These are phyloP conservation scores for Murraya paniculata DNA, from an alignment of 345 rosid genomes.

Conservation along the genomic window DNA sequence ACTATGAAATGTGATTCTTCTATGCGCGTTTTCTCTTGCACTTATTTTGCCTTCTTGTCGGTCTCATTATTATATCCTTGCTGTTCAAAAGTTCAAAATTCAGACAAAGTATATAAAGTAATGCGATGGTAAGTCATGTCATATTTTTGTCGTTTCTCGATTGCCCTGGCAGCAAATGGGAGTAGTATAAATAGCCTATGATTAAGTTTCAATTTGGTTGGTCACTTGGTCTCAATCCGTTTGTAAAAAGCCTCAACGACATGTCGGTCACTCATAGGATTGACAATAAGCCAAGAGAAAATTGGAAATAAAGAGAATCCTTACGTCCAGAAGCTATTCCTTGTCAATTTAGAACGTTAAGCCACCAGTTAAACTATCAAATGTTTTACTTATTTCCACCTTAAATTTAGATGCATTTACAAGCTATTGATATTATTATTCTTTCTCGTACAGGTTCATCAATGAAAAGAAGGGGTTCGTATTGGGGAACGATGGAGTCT, in stretches of 20 bases:
- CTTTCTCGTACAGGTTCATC: constrained; percentile 56
- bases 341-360: background rate
- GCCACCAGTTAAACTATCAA: background rate
- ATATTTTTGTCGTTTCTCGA: background rate
- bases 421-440: constrained; percentile 1
- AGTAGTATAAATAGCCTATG: no score
- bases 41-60: background rate
- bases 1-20: background rate
- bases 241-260: background rate
- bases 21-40: background rate
- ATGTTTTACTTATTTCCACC: background rate
- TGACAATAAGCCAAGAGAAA: background rate
- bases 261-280: background rate
- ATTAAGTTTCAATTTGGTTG: no score
- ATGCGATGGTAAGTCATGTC: background rate
- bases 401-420: background rate
- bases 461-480: constrained; percentile 80
- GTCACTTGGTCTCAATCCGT: no score
- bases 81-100: background rate
- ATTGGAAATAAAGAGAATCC: background rate
- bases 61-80: background rate
- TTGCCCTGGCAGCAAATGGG: no score
- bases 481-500: constrained; percentile 85
- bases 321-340: background rate
- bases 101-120: background rate